phyloP scores from a whole-genome alignment of 805 yeast genomes.

The Cyberlindnera galapagoensis region DNA sequence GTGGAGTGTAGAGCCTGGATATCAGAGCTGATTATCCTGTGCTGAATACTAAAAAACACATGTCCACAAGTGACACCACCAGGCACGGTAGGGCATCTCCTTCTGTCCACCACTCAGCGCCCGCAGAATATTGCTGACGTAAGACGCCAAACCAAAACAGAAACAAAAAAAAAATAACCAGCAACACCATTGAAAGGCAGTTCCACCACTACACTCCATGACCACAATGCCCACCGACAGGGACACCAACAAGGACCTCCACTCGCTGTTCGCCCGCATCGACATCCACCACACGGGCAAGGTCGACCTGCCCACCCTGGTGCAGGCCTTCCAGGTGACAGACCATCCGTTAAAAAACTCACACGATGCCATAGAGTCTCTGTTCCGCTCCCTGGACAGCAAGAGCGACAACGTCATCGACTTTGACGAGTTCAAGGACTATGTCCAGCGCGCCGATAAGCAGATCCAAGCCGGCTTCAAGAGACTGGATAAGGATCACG shows the following conservation, averaged over 20 bases:
- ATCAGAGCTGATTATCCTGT: no score
- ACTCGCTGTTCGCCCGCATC: conserved; percentile 33
- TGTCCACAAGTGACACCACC: no score
- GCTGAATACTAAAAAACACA: no score
- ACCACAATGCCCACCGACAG: conserved; percentile 1
- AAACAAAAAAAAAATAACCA: no score
- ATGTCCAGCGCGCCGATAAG: conserved; percentile 59
- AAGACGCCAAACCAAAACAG: background rate
- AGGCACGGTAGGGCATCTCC: no score
- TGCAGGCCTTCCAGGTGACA: conserved; percentile 32
- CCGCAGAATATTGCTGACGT: no score
- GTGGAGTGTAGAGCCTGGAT: no score
- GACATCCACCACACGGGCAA: conserved; percentile 35
- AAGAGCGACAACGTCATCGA: conserved; percentile 53
- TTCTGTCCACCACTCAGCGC: no score
- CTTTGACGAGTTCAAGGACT: conserved; percentile 59
- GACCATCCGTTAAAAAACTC: conserved; percentile 62
- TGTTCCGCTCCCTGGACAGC: conserved; percentile 54
- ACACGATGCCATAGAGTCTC: conserved; percentile 47
- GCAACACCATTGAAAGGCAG: no score
- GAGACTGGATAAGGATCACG: conserved; percentile 62
- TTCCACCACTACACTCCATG: no score
- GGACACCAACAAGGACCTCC: conserved; percentile 6
- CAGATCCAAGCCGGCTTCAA: conserved; percentile 67
- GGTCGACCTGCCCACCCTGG: conserved; percentile 31